phyloP scores from a whole-genome alignment of 345 rosid genomes.

The Gossypioides kirkii region DNA sequence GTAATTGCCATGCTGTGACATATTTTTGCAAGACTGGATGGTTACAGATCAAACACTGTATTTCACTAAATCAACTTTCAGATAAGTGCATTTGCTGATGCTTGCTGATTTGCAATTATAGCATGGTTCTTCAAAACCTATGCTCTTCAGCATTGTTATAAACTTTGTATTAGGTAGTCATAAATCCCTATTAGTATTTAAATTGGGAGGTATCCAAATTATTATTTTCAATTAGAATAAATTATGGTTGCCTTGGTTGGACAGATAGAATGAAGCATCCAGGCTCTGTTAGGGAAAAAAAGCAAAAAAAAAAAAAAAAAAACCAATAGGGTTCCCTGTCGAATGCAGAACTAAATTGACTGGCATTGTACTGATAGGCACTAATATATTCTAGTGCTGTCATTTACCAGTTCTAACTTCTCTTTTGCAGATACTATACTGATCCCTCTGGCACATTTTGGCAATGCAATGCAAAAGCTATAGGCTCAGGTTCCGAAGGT shows the following conservation, averaged over 20 bases:
- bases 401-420: neutral
- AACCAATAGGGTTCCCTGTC: neutral
- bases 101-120: neutral
- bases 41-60: neutral
- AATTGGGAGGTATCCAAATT: neutral
- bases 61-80: neutral
- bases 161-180: neutral
- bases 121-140: neutral
- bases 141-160: neutral
- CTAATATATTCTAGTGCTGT: neutral
- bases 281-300: neutral
- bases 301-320: neutral
- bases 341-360: neutral
- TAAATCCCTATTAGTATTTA: neutral
- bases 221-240: neutral
- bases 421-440: constrained; percentile 66
- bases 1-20: no score
- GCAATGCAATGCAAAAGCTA: constrained; percentile 99
- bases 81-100: neutral
- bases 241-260: neutral
- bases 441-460: constrained; percentile 99
- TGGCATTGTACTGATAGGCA: neutral
- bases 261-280: neutral
- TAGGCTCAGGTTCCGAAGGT: constrained; percentile 99
- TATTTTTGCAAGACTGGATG: neutral